These are phyloP conservation scores for Bondarzewia mesenterica DNA, from an alignment of 1,284 basidiomycete genomes.

Conservation along the genomic window DNA sequence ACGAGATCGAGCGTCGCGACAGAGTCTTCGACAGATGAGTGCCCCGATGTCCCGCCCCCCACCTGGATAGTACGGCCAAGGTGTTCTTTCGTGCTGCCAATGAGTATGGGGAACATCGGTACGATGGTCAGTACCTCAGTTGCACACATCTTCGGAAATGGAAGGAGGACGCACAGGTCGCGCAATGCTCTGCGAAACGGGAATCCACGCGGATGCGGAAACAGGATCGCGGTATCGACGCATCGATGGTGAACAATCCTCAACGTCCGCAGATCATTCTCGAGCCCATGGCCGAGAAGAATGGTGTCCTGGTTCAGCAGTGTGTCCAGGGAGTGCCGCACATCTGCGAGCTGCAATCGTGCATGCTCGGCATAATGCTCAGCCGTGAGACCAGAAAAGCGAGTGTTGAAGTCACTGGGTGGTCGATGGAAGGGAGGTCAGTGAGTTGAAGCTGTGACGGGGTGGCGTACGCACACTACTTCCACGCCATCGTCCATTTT, in stretches of 20 bases:
- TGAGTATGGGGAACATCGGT: no score
- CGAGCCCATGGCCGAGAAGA: slow-evolving; percentile 78
- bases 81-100: slow-evolving; percentile 72
- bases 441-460: slow-evolving; percentile 6
- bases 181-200: slow-evolving; percentile 75
- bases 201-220: slow-evolving; percentile 72
- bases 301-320: slow-evolving; percentile 76
- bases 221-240: slow-evolving; percentile 79
- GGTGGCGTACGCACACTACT: slow-evolving; percentile 53
- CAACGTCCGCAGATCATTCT: slow-evolving; percentile 86
- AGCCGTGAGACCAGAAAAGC: slow-evolving; percentile 79
- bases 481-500: slow-evolving; percentile 71
- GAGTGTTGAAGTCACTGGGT: slow-evolving; percentile 78
- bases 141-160: background rate
- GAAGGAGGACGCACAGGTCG: slow-evolving; percentile 53
- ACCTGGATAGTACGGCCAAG: slow-evolving; percentile 72
- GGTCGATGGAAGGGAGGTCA: slow-evolving; percentile 5
- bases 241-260: slow-evolving; percentile 76
- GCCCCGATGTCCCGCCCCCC: slow-evolving; percentile 63
- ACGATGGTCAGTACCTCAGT: background rate
- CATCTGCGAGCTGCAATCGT: slow-evolving; percentile 52
- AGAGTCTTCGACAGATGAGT: slow-evolving; percentile 83
- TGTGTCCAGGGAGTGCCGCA: slow-evolving; percentile 58
- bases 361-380: slow-evolving; percentile 52
- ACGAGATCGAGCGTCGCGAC: slow-evolving; percentile 79